Percentiles rank a stretch among this genome's conserved stretches.
These are phyloP conservation scores for Wickerhamomyces canadensis DNA, from an alignment of 805 yeast species.

Conservation along the genomic window DNA sequence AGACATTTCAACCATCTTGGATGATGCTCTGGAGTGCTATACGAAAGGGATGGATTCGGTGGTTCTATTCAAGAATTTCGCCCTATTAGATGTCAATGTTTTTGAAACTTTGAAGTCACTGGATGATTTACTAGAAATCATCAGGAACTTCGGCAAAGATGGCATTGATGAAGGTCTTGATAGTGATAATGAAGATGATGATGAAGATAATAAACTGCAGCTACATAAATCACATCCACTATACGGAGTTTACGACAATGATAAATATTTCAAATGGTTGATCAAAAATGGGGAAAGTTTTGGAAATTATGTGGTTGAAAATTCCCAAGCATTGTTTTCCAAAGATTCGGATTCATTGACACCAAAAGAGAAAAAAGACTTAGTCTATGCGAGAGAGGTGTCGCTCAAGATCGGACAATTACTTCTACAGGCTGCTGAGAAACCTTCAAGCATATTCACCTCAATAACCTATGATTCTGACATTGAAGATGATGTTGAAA, in stretches of 20 bases:
- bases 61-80: conserved; percentile 21
- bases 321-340: conserved; percentile 8
- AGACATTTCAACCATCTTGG: conserved; percentile 36
- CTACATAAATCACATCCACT: conserved; percentile 54
- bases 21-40: conserved; percentile 42
- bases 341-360: conserved; percentile 11
- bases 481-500: conserved; percentile 26
- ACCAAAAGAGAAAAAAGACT: conserved; percentile 13
- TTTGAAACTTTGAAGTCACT: conserved; percentile 51
- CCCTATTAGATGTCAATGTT: conserved; percentile 34
- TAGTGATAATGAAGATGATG: conserved; percentile 45
- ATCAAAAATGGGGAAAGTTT: conserved; percentile 21
- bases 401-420: conserved; percentile 56
- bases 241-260: conserved; percentile 30
- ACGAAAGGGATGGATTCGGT: conserved; percentile 33
- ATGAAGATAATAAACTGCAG: conserved; percentile 28
- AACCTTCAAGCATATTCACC: conserved; percentile 49
- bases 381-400: conserved; percentile 32
- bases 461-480: conserved; percentile 54
- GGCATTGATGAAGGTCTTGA: conserved; percentile 53
- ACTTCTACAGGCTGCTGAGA: conserved; percentile 59
- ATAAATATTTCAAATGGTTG: conserved; percentile 49
- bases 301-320: conserved; percentile 15
- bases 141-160: conserved; percentile 58
- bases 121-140: conserved; percentile 65